phyloP scores from a whole-genome alignment of 164 flowering plant species.

The Umbilicus rupestris region DNA sequence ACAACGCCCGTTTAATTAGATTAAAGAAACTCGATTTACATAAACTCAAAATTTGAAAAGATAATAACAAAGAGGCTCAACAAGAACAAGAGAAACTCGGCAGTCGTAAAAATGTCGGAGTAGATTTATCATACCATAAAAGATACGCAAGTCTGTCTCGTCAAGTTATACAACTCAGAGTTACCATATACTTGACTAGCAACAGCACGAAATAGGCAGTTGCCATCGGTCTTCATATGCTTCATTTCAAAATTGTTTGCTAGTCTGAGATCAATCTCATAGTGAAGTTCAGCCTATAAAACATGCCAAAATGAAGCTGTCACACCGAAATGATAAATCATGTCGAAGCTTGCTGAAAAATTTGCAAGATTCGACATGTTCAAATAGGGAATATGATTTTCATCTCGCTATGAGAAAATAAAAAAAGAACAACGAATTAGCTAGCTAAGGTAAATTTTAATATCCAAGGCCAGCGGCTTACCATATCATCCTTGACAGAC shows the following conservation, averaged over 20 bases:
- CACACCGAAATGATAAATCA: neutral
- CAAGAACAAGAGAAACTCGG: neutral
- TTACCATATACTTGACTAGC: neutral
- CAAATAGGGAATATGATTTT: no score
- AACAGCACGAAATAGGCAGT: neutral
- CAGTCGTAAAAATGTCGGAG: neutral
- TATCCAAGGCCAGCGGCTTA: neutral
- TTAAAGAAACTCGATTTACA: neutral
- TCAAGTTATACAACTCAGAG: neutral
- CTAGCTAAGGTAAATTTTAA: neutral
- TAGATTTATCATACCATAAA: constrained; percentile 1
- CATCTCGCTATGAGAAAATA: no score
- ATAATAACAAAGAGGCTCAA: neutral
- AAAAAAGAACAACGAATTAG: no score
- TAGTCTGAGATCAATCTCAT: neutral
- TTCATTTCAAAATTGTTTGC: neutral
- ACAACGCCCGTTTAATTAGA: no score
- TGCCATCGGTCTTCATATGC: neutral
- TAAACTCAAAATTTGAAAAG: neutral
- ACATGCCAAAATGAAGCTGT: neutral
- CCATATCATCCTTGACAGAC: neutral
- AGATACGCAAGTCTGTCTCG: neutral
- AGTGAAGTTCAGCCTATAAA: neutral
- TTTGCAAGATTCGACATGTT: no score
- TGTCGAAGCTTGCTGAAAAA: no score